phyloP scores from a whole-genome alignment of 768 basidiomycete species.

The Pleurotus giganteus region DNA sequence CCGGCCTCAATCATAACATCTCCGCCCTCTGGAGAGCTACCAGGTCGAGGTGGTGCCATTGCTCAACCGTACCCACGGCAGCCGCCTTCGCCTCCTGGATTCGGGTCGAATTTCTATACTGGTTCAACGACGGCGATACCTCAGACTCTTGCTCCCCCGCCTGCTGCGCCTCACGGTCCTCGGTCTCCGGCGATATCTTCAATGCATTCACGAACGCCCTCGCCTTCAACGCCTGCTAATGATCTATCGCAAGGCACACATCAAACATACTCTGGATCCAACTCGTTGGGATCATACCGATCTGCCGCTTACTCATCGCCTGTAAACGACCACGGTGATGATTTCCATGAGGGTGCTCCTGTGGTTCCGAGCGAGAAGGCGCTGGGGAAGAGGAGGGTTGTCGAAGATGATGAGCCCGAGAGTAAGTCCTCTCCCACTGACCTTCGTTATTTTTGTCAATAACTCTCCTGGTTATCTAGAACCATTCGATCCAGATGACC shows the following conservation, averaged over 20 bases:
- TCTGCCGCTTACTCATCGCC: constrained; percentile 7
- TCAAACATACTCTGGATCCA: background rate
- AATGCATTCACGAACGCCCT: constrained; percentile 64
- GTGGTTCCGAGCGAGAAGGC: constrained; percentile 81
- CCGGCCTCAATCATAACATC: constrained; percentile 21
- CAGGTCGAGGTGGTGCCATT: background rate
- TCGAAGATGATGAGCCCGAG: constrained; percentile 48
- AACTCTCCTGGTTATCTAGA: constrained; percentile 25
- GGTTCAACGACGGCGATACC: constrained; percentile 13
- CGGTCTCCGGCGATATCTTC: constrained; percentile 52
- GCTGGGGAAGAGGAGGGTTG: constrained; percentile 75
- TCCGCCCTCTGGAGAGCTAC: constrained; percentile 21
- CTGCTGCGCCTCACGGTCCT: constrained; percentile 68
- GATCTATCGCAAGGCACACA: constrained; percentile 11
- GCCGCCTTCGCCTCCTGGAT: constrained; percentile 14
- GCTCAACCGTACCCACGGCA: constrained; percentile 17
- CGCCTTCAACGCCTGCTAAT: constrained; percentile 47
- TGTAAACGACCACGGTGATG: constrained; percentile 24
- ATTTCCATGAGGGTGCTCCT: constrained; percentile 35
- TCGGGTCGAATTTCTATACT: constrained; percentile 10
- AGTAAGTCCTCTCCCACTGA: constrained; percentile 32
- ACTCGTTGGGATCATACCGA: constrained; percentile 16
- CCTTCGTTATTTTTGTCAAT: background rate
- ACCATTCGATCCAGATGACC: constrained; percentile 54
- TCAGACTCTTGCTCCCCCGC: constrained; percentile 57